Base-by-base conservation (phyloP, 495 filamentous ascomycete species). In the Penicillium egyptiacum region DNA sequence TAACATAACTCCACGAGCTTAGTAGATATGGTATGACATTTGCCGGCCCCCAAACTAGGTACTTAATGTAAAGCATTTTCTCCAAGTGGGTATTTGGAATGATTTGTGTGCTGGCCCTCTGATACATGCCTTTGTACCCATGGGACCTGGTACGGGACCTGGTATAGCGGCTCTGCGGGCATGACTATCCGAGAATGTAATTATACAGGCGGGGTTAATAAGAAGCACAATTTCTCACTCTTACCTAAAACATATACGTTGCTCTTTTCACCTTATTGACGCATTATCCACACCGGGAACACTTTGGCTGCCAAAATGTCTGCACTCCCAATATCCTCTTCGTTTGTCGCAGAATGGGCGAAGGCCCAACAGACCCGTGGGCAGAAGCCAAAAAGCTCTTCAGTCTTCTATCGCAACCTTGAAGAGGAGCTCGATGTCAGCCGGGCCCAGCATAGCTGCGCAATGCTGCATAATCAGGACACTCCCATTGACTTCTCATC, bases 401-500 rank as follows among this genome's bases (percentile, higher is more conserved):
- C 33, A 6, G 33, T 35, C 3, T 35, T 35, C 33, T 35, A 35
- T 35, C 33, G 33, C 3, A 35, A 35, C 33, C 33, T 35, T 35
- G 33, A 35, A 6, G 33, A 35, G 33, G 33, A 35, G 8, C 33
- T 35, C 8, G 33, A 35, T 35, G 8, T 35, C 33, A 35, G 33
- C 33, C 3, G 33, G 8, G 33, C 33, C 33, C 33, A 35, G 33
- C 33, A 35, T 35, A 35, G 33, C 33, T 35, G 33, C 8, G 33
- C 33, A 35, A 35, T 35, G 33, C 33, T 35, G 33, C 33, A 35
- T 35, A 35, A 35, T 35, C 33, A 35, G 33, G 33, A 35, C 39
- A 41, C 39, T n/a, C n/a, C 39, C 39, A 25, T 31, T 28, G 55
- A 57, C 17, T 57, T 57, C 46, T 37, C 37, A 11, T 57, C 54